Evolutionary conservation across 1,139 yeast species (phyloP).

Genomic region (Pichiaceae sp.): DNA sequence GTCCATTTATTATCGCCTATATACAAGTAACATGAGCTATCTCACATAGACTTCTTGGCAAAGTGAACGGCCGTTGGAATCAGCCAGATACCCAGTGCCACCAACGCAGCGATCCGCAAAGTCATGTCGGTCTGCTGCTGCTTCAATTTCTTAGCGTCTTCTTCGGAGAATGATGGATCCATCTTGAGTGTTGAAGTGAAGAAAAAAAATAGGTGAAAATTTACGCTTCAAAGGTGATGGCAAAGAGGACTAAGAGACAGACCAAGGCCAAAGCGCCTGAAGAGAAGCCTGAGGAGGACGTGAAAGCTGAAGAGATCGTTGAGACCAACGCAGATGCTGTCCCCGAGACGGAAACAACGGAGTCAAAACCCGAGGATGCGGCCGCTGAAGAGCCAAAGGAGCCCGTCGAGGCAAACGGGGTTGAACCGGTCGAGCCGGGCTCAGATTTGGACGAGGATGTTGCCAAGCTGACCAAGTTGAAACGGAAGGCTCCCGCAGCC

Average conservation of each 20-base stretch:
- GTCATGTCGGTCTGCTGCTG: constrained; percentile 63
- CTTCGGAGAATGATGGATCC: constrained; percentile 61
- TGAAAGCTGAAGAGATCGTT: neutral
- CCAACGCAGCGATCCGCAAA: constrained; percentile 55
- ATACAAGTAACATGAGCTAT: too few relatives aligned
- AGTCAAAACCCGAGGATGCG: constrained; percentile 6
- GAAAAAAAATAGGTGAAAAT: neutral
- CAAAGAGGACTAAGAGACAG: neutral
- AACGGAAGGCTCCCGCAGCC: constrained; percentile 12
- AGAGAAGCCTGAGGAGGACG: too few relatives aligned
- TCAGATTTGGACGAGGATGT: constrained; percentile 28
- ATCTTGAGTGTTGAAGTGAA: constrained; percentile 25
- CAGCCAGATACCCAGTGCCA: constrained; percentile 74
- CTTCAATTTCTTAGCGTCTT: constrained; percentile 61
- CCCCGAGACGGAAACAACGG: constrained; percentile 2
- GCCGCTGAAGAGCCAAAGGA: constrained; percentile 5
- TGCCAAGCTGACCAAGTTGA: constrained; percentile 29
- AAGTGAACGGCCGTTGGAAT: constrained; percentile 60
- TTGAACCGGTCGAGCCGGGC: constrained; percentile 14
- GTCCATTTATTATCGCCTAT: too few relatives aligned
- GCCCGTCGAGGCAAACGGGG: constrained; percentile 10
- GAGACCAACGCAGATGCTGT: neutral
- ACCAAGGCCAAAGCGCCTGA: neutral
- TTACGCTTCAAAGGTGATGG: neutral
- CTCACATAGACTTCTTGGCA: constrained; percentile 32